phyloP scores from a whole-genome alignment of 2,329 filamentous ascomycete genomes.

The Epichloe gansuensis region DNA sequence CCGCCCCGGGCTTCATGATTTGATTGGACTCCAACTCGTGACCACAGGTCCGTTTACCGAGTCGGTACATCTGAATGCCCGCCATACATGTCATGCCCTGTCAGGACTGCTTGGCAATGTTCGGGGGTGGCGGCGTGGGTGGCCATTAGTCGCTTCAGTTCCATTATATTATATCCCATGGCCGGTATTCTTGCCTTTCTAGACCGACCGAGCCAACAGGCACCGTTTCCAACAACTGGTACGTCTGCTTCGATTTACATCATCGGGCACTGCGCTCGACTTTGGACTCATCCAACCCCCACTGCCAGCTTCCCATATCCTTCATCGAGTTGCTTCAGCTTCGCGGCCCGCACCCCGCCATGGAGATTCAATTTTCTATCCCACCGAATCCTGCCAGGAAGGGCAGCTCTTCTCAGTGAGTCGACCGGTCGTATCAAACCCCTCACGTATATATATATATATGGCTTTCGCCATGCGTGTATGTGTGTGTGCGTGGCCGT shows the following conservation, averaged over 20 bases:
- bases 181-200: too few relatives aligned
- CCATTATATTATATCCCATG: neutral
- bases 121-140: neutral
- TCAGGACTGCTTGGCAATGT: neutral
- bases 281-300: too few relatives aligned
- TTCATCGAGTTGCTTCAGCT: neutral
- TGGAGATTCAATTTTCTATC: constrained; percentile 28
- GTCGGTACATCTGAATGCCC: neutral
- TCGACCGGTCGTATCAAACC: neutral
- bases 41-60: neutral
- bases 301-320: too few relatives aligned
- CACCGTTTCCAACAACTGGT: neutral
- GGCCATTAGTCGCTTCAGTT: neutral
- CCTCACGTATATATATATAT: neutral
- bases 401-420: constrained; percentile 14
- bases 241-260: neutral
- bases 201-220: neutral
- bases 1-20: neutral
- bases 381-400: constrained; percentile 14
- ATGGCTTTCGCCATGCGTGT: neutral
- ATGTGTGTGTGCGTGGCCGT: too few relatives aligned
- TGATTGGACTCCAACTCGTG: neutral
- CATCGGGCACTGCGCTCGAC: neutral
- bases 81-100: neutral
- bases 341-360: constrained; percentile 6